A percentile compares a stretch with the other conserved stretches of the same genome.
Evolutionary conservation across 2,329 filamentous ascomycete genomes (phyloP).

Genomic region (Penicillium thymicola): DNA sequence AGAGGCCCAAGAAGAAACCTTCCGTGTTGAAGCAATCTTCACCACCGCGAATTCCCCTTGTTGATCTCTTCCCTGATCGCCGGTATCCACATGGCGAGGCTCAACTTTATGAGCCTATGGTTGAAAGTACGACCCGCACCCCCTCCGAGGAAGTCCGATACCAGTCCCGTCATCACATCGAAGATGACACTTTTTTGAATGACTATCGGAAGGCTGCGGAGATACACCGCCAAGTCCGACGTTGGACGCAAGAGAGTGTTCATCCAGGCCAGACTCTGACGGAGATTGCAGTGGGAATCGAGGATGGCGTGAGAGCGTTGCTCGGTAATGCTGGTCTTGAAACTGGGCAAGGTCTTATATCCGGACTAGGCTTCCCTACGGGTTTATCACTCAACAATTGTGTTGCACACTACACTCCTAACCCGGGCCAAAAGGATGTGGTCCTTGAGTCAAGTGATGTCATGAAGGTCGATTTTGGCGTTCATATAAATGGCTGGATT

Average conservation of each 20-base stretch:
- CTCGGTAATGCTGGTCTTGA: conserved; percentile 52
- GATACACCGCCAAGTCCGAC: conserved; percentile 54
- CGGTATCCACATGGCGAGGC: conserved; percentile 49
- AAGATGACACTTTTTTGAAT: conserved; percentile 49
- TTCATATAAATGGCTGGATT: conserved; percentile 75
- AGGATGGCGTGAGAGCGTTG: conserved; percentile 53
- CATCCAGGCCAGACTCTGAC: conserved; percentile 51
- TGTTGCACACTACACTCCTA: conserved; percentile 57
- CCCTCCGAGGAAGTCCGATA: conserved; percentile 49
- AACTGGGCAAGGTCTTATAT: conserved; percentile 49
- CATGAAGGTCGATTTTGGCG: conserved; percentile 78
- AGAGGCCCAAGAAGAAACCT: conserved; percentile 47
- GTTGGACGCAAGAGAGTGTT: conserved; percentile 48
- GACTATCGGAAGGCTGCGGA: conserved; percentile 58
- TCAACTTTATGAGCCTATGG: conserved; percentile 38
- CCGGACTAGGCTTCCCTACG: conserved; percentile 56
- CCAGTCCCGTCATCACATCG: conserved; percentile 36
- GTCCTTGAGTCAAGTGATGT: conserved; percentile 70
- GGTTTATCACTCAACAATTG: conserved; percentile 54
- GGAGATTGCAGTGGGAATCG: conserved; percentile 53
- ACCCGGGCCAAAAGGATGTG: conserved; percentile 63
- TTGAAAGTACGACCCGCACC: conserved; percentile 47
- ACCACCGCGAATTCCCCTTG: conserved; percentile 48
- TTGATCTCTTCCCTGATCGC: conserved; percentile 45
- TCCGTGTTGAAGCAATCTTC: conserved; percentile 38